Evolutionary conservation across 2,329 filamentous ascomycete species (phyloP).

Genomic region (Fusarium anthophilum): DNA sequence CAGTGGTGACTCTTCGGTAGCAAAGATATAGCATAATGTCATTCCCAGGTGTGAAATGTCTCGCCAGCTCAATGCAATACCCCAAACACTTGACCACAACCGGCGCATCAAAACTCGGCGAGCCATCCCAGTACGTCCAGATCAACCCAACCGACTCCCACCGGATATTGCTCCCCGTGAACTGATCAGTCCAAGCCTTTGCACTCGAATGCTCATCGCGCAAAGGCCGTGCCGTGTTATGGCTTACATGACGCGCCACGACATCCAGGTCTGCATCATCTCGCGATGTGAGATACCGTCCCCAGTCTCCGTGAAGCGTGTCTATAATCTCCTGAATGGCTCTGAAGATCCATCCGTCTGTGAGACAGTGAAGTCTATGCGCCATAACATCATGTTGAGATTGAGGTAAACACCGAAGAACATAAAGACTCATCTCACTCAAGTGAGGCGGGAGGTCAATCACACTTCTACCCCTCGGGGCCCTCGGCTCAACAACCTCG

Average conservation of each 20-base stretch:
- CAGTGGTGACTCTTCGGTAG: slow-evolving; percentile 47
- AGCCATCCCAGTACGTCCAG: slow-evolving; percentile 41
- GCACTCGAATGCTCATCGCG: slow-evolving; percentile 48
- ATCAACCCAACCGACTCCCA: slow-evolving; percentile 57
- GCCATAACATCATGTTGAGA: slow-evolving; percentile 29
- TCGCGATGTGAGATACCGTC: slow-evolving; percentile 37
- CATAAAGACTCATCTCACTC: slow-evolving; percentile 50
- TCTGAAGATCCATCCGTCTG: slow-evolving; percentile 47
- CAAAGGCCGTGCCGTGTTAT: slow-evolving; percentile 51
- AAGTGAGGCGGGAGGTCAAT: slow-evolving; percentile 40
- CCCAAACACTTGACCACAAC: slow-evolving; percentile 25
- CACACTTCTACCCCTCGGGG: slow-evolving; percentile 4
- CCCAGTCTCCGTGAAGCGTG: slow-evolving; percentile 47
- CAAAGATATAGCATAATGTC: slow-evolving; percentile 51
- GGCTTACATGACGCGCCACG: slow-evolving; percentile 48
- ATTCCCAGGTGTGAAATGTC: slow-evolving; percentile 46
- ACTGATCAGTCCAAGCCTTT: slow-evolving; percentile 51
- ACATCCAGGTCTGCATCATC: slow-evolving; percentile 48
- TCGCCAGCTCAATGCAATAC: slow-evolving; percentile 48
- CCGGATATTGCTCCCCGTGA: slow-evolving; percentile 50
- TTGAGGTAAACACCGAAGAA: slow-evolving; percentile 50
- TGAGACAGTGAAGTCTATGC: slow-evolving; percentile 33
- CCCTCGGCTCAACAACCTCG: slow-evolving; percentile 8
- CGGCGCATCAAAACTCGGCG: not conserved
- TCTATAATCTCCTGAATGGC: slow-evolving; percentile 43